Evolutionary conservation across 108 stramenopile species (phyloP), one percentile per base, ranked within the genome.

Genomic region (Cyclostephanos invisitatus): DNA sequence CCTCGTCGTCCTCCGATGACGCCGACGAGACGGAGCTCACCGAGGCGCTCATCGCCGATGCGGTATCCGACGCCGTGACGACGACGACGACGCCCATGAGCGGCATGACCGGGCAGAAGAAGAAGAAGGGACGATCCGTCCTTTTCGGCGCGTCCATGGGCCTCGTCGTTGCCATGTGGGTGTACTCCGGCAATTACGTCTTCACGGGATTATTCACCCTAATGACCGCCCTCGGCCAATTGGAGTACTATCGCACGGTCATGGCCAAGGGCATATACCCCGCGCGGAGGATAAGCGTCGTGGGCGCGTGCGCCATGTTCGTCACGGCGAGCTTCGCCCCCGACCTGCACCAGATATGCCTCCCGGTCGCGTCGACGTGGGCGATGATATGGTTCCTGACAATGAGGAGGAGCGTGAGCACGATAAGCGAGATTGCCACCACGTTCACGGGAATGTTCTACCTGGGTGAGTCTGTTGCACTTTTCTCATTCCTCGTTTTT

Each of bases 391-490:
- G 95, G 96, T 91, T 97, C 47, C 76, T 97, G 21, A 85, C 97
- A 22, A 89, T 90, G 85, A 67, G 94, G 72, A 82, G 81, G 55
- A 67, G 84, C 12, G 75, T 83, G 10, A 83, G 89, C 4, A 84
- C 92, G 22, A 97, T 98, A 68, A 66, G 88, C 27, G 97, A 98
- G 70, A 97, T 98, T 72, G 92, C 96, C 15, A 96, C 98, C 0
- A 96, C 98, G 0, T 94, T 98, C 65, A 89, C 97, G 38, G 98
- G 98, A 0, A 95, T 98, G 89, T 97, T 98, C 80, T 98, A 97
- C 74, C 72, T 95, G 36, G 98, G 74, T 75, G 65, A 53, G 74
- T 54, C 20, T 3, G 7, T 60, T 60, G 4, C 40, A 8, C 40
- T 40, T 11, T 46, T 54, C 25, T 20, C 5, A n/a, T 54, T 25